A percentile compares a stretch with the other conserved stretches of the same genome.
Evolutionary conservation across 2,329 filamentous ascomycete genomes (phyloP).

Genomic region (Monilinia laxa): DNA sequence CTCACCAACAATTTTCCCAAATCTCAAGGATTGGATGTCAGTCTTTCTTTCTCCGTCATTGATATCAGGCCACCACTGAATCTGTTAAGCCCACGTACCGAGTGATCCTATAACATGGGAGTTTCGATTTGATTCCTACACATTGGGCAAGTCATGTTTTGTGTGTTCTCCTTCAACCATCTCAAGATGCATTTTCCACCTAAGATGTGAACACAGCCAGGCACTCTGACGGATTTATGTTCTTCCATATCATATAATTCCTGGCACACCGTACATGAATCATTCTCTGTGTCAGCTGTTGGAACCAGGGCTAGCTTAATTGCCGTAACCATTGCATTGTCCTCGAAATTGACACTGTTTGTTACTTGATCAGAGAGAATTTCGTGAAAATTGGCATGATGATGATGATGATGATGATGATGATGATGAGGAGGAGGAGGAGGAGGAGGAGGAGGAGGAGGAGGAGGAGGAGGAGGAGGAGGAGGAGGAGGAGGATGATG

Average conservation of each 20-base stretch:
- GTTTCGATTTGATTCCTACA: background rate
- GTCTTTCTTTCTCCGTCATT: background rate
- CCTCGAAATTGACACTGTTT: no score
- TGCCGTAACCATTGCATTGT: background rate
- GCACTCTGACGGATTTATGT: background rate
- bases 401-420: background rate
- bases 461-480: no score
- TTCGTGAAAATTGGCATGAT: background rate
- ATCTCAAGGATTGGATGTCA: background rate
- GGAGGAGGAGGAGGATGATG: no score
- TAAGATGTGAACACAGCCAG: background rate
- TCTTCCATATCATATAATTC: background rate
- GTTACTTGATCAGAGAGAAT: background rate
- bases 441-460: no score
- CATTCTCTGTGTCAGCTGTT: background rate
- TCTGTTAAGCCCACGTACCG: no score
- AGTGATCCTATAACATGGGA: accelerated
- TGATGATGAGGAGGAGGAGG: no score
- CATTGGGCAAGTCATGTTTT: background rate
- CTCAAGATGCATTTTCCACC: background rate
- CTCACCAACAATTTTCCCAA: background rate
- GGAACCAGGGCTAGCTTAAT: background rate
- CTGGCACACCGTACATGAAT: background rate
- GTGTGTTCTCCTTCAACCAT: background rate
- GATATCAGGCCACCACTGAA: background rate